These are phyloP conservation scores for Calonectria crousiana DNA, from an alignment of 2,329 filamentous ascomycete species.

Conservation along the genomic window DNA sequence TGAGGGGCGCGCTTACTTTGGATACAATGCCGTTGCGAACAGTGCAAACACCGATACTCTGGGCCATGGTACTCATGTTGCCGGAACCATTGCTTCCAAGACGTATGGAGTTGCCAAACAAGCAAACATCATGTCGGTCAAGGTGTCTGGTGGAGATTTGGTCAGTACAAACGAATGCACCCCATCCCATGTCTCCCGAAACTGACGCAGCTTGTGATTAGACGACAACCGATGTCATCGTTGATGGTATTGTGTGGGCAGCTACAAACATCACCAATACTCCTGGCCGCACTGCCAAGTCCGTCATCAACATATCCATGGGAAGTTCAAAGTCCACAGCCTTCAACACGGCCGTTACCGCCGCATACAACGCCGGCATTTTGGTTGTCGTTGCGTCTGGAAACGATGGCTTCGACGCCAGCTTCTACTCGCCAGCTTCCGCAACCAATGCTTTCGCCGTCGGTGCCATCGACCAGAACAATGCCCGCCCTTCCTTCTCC, in stretches of 20 bases:
- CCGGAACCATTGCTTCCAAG: neutral
- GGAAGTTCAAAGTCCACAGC: neutral
- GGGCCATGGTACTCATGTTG: neutral
- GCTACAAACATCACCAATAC: neutral
- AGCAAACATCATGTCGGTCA: neutral
- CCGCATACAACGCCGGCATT: neutral
- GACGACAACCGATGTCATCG: slow-evolving; percentile 1
- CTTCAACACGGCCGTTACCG: neutral
- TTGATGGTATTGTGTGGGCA: neutral
- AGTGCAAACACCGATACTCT: neutral
- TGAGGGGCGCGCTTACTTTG: neutral
- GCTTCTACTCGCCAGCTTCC: neutral
- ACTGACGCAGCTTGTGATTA: neutral
- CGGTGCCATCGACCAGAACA: neutral
- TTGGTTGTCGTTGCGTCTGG: neutral
- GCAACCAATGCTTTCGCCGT: neutral
- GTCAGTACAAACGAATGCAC: neutral
- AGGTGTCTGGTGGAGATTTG: neutral
- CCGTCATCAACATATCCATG: slow-evolving; percentile 2
- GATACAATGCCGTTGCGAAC: neutral
- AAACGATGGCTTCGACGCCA: neutral
- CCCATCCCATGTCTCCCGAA: neutral
- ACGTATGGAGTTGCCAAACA: neutral
- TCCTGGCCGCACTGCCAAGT: neutral
- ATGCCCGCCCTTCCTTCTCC: neutral